Conservation (phyloP, 176 grass and related monocot genomes). For the Oryza meyeriana region DNA sequence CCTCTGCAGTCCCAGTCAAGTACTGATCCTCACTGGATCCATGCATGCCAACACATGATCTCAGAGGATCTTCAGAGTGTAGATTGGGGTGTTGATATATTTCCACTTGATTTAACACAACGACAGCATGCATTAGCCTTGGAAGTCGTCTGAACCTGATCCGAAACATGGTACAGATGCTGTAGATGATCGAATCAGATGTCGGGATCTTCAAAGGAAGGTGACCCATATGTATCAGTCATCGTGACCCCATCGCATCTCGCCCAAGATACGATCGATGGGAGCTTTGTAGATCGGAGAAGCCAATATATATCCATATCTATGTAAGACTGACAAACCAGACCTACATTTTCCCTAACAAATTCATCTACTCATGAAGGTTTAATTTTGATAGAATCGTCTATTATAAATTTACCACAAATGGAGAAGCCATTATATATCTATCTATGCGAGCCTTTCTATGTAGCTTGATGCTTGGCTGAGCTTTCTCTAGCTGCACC, state of each 20-base stretch:
- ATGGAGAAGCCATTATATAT: too few species aligned
- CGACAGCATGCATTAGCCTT: neutral
- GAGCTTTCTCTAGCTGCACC: too few species aligned
- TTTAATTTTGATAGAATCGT: too few species aligned
- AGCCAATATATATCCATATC: neutral
- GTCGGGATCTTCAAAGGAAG: neutral
- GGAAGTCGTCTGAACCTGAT: neutral
- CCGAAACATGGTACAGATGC: neutral
- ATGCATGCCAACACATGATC: neutral
- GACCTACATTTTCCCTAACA: neutral
- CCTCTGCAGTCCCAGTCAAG: neutral
- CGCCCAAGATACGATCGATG: neutral
- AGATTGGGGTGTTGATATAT: neutral
- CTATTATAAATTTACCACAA: too few species aligned
- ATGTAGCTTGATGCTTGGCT: too few species aligned
- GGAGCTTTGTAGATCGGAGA: neutral
- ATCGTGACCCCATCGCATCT: neutral
- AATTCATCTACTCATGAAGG: too few species aligned
- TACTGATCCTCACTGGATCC: neutral
- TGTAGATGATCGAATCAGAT: constrained; percentile 4
- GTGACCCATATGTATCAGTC: neutral
- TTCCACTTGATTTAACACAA: neutral
- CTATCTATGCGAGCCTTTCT: too few species aligned
- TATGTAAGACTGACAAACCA: neutral
- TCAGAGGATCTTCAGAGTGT: neutral